These are phyloP conservation scores for Aspergillus sp. DNA, from an alignment of 2,329 filamentous ascomycete species.

Conservation along the genomic window DNA sequence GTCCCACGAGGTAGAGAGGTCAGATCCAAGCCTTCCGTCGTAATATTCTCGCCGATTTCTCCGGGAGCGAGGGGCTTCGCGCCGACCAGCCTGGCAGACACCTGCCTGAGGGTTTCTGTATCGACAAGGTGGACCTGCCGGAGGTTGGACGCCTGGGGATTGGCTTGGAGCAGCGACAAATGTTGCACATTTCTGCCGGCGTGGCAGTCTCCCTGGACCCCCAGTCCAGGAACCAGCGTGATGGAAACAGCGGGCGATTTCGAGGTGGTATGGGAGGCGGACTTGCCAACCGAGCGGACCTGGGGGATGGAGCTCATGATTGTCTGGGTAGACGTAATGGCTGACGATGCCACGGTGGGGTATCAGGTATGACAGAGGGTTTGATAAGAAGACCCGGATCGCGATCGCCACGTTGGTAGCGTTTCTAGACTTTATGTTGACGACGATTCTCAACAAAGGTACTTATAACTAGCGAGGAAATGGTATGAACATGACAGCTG, in stretches of 20 bases:
- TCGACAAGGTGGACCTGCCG: constrained; percentile 3
- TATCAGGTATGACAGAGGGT: no score
- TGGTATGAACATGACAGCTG: no score
- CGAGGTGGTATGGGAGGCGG: neutral
- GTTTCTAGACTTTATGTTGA: no score
- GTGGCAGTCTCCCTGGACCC: constrained; percentile 2
- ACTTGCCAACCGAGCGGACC: neutral
- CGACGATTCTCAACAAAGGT: no score
- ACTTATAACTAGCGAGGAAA: no score
- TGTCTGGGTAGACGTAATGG: neutral
- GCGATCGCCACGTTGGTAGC: no score
- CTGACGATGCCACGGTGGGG: no score
- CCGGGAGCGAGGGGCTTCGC: constrained; percentile 2
- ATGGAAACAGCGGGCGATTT: neutral
- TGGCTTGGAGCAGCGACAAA: neutral
- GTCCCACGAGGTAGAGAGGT: constrained; percentile 1
- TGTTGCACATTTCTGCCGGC: neutral
- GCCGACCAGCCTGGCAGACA: neutral
- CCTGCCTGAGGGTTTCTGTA: neutral
- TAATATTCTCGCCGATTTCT: constrained; percentile 11
- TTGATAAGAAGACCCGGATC: no score
- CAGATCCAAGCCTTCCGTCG: constrained; percentile 13
- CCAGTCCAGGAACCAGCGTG: neutral
- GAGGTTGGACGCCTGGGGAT: neutral
- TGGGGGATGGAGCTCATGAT: neutral